Evolutionary conservation across 164 flowering plant species (phyloP).

Genomic region (Paratinospora sagittata): DNA sequence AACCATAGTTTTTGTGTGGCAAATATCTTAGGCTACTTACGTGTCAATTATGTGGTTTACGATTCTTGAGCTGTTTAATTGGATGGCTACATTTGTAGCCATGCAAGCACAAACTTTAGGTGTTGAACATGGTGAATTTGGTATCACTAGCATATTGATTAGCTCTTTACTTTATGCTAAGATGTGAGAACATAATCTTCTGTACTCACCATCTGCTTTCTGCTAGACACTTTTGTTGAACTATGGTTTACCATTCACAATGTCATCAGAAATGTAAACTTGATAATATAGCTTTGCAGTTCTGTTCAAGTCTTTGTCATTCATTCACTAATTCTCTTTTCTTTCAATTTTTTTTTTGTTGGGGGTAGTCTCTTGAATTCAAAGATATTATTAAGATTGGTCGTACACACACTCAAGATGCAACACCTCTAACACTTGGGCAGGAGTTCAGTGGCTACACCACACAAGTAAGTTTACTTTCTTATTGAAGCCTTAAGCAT

Average conservation of each 20-base stretch:
- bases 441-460: conserved; percentile 98
- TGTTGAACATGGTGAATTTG: background rate
- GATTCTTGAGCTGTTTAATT: background rate
- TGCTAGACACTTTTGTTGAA: background rate
- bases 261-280: background rate
- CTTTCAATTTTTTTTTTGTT: background rate
- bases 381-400: conserved; percentile 94
- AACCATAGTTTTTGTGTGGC: background rate
- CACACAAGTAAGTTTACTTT: conserved; percentile 61
- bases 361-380: conserved; percentile 67
- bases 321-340: background rate
- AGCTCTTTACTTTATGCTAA: background rate
- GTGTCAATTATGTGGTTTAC: background rate
- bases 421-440: conserved; percentile 96
- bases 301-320: background rate
- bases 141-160: too few relatives aligned
- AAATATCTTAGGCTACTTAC: background rate
- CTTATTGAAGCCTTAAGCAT: background rate
- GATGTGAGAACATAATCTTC: background rate
- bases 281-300: background rate
- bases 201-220: background rate
- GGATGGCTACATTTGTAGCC: background rate
- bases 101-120: background rate
- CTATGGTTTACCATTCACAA: background rate
- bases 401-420: conserved; percentile 98